Percentiles rank a stretch among this genome's conserved stretches.
Evolutionary conservation across 2,329 filamentous ascomycete species (phyloP).

Genomic region (Helotiales sp.): DNA sequence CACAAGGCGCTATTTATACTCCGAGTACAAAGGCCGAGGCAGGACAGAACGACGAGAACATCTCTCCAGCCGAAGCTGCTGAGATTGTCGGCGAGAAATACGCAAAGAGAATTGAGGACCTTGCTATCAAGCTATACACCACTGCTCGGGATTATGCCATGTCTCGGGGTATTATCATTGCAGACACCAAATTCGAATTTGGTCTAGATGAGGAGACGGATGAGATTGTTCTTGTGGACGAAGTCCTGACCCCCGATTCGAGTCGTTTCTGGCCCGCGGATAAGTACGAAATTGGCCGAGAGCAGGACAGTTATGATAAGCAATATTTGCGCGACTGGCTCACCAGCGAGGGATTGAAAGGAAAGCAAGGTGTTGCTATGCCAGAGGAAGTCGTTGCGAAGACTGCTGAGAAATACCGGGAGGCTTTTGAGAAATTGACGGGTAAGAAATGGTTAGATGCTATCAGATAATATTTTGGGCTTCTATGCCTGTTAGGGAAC

Average conservation of each 20-base stretch:
- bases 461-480: background rate
- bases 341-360: conserved; percentile 72
- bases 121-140: conserved; percentile 64
- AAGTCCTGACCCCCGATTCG: conserved; percentile 78
- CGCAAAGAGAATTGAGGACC: conserved; percentile 62
- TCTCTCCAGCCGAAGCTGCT: conserved; percentile 60
- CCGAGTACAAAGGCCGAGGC: conserved; percentile 71
- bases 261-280: conserved; percentile 86
- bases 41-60: conserved; percentile 73
- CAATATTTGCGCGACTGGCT: conserved; percentile 85
- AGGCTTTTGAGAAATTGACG: conserved; percentile 74
- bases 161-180: conserved; percentile 69
- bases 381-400: conserved; percentile 71
- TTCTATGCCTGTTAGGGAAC: background rate
- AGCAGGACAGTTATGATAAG: conserved; percentile 90
- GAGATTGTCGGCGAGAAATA: conserved; percentile 58
- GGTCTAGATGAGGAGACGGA: conserved; percentile 63
- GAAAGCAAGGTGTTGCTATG: conserved; percentile 72
- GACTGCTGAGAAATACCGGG: conserved; percentile 74
- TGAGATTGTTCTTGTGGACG: conserved; percentile 72
- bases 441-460: conserved; percentile 53
- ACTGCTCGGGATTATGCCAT: conserved; percentile 58
- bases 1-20: conserved; percentile 66
- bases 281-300: conserved; percentile 71
- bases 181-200: conserved; percentile 79